Evolutionary conservation across 345 rosid species (phyloP), one percentile per base, ranked within the genome.

Genomic region (Lepidium aucheri): DNA sequence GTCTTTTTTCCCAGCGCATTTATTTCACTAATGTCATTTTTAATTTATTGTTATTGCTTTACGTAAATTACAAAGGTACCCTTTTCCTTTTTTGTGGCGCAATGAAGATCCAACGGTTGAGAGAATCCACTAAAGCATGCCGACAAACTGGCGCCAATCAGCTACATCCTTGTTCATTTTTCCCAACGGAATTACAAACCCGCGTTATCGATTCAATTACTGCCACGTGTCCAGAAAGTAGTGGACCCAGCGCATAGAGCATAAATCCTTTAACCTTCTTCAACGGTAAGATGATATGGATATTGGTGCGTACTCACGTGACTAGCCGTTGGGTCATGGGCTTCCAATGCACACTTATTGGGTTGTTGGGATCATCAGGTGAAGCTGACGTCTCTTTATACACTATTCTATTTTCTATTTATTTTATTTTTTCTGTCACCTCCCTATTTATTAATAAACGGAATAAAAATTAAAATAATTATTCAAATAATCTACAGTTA

Each of bases 281-380:
- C 76, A 72, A 63, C 76, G 76, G 71, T 72, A 57, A 72, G 15
- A 52, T 65, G 5, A 7, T 33, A 41, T 64, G 53, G 76, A 26
- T 49, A 60, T 38, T 32, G 22, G 76, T 64, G 70, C 60, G 52
- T 7, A 49, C 71, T 32, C 76, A 72, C 70, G 70, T 57, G 70
- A 64, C 53, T 41, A 72, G 53, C 59, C 70, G 76, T 72, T 72
- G 65, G 53, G 38, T 56, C 65, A 64, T 64, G 70, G 52, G 53
- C 52, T 63, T 63, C 55, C 26, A 34, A 39, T 62, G 65, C 65
- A 15, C 43, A 15, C 43, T 38, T 30, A 40, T 33, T 62, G 50
- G 62, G 68, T 43, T 62, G 42, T n/a, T 62, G 61, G 60, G 0
- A 32, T 69, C 26, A 24, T 24, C 26, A 24, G 26, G 1, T 20